Evolutionary conservation across 371 early-diverging fungal genomes (phyloP), one percentile per base, ranked within the genome.

Genomic region (Blakeslea trispora): DNA sequence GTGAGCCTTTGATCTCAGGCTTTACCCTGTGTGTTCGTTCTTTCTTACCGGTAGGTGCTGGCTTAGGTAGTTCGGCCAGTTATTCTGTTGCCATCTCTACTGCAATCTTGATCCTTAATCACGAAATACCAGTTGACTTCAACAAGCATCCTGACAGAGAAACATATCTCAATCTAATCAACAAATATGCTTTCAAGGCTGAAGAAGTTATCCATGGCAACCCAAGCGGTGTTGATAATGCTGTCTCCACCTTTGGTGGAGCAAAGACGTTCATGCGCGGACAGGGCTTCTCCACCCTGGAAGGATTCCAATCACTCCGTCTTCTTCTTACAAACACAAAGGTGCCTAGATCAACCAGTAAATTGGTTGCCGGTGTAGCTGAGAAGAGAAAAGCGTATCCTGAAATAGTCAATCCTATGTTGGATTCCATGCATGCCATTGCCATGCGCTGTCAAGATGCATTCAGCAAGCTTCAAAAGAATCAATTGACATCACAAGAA

Each of bases 201-300:
- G 99, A 98, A 67, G 89, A 91, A 62, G 91, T 97, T 14, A 87
- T 96, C 18, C 99, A 98, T 63, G 97, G 97, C 3, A 94, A 88
- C 35, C 96, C 98, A 2, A 94, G 94, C 17, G 99, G 99, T 10
- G 82, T 98, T 4, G 99, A 98, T 64, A 97, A 97, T 70, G 79
- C 94, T 3, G 84, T 96, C 3, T 83, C 88, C 45, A 90, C 91
- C 15, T 93, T 73, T 72, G 98, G 98, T 69, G 84, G 82, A 8
- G 83, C 86, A 3, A 71, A 75, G 54, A 61, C 69, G 11, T 91
- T 83, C 57, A 51, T 77, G 52, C 63, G 86, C 52, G 81, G 88
- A 50, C 45, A 74, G 61, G 69, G 75, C 11, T 75, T 75, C 41
- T 34, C 51, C 7, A 72, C 67, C 8, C 53, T 79, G n/a, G 68